Base-by-base conservation (phyloP, 768 basidiomycete species). In the Kwoniella sp. region DNA sequence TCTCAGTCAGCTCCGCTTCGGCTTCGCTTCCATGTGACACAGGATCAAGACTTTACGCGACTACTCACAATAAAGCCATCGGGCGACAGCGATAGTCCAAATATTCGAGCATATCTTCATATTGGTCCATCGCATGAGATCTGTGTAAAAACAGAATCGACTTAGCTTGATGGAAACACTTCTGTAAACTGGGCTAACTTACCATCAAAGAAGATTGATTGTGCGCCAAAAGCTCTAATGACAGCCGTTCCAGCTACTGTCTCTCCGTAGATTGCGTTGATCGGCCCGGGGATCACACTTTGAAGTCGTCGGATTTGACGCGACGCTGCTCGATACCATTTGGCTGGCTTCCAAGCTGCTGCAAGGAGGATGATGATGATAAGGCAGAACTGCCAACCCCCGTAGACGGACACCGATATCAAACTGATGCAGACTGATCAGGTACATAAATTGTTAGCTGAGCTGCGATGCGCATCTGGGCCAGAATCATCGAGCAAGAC, bases 211-310 rank as follows among this genome's bases (percentile, higher is more conserved):
- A 71, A 70, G 10, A 70, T 25, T 3, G 64, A 61, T 46, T 76
- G 74, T 2, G 36, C 56, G 2, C 74, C 74, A 29, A 73, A 73
- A n/a, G 74, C 74, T 12, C 74, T 57, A 50, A 76, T 69, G 6
- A 76, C 72, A 5, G 70, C 65, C 9, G 72, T 64, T 1, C 74
- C 74, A 6, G 72, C 74, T 3, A 76, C 67, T 3, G 72, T 72
- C 56, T 76, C 74, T 12, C 70, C 62, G 53, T 73, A 72, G n/a
- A 72, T 65, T 1, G 72, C 70, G 48, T 73, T 73, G 60, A 76
- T 67, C 2, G 61, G 61, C 10, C 74, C 74, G 26, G 71, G 74
- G 13, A 68, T 57, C 24, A 71, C 57, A 0, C 67, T 21, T 24
- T 64, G 27, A 8, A 76, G 53, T n/a, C 74, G 46, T 21, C 64